A percentile compares a stretch with the other conserved stretches of the same genome.
These are phyloP conservation scores for Polytrichum formosum DNA, from an alignment of 225 moss, liverwort and hornwort genomes.

Conservation along the genomic window DNA sequence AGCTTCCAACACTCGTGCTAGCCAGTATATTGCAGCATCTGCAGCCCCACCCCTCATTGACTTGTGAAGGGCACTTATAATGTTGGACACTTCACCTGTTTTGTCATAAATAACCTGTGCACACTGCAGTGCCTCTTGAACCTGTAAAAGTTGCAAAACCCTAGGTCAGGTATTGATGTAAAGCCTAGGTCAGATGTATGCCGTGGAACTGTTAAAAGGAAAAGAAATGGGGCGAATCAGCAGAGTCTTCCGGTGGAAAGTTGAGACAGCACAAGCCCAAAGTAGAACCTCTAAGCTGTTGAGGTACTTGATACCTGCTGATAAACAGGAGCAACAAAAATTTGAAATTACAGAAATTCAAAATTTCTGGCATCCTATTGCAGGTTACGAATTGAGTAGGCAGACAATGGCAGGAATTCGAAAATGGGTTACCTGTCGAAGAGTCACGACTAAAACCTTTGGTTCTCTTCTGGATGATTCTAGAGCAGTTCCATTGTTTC, in stretches of 20 bases:
- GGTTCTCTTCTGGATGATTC: conserved; percentile 24
- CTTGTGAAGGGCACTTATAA: conserved; percentile 77
- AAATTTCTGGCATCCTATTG: not conserved
- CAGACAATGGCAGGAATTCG: no score
- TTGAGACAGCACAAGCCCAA: no score
- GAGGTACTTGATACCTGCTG: no score
- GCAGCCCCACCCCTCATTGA: conserved; percentile 76
- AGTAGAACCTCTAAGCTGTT: no score
- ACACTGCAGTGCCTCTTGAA: conserved; percentile 59
- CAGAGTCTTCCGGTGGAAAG: no score
- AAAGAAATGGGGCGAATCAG: no score
- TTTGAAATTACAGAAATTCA: no score
- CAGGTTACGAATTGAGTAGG: no score
- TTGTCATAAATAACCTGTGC: conserved; percentile 56
- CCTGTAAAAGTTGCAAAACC: conserved; percentile 18
- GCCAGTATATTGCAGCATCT: conserved; percentile 75
- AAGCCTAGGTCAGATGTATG: no score
- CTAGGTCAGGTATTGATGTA: no score
- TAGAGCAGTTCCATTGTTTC: conserved; percentile 20
- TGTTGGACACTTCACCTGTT: conserved; percentile 78
- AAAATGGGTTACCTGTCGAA: conserved; percentile 31
- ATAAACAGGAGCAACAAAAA: no score
- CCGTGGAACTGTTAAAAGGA: no score
- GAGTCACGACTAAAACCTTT: conserved; percentile 35
- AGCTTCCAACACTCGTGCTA: conserved; percentile 85